A percentile compares a stretch with the other conserved stretches of the same genome.
Conservation (phyloP, 495 filamentous ascomycete genomes). For the Immersiella caudata region DNA sequence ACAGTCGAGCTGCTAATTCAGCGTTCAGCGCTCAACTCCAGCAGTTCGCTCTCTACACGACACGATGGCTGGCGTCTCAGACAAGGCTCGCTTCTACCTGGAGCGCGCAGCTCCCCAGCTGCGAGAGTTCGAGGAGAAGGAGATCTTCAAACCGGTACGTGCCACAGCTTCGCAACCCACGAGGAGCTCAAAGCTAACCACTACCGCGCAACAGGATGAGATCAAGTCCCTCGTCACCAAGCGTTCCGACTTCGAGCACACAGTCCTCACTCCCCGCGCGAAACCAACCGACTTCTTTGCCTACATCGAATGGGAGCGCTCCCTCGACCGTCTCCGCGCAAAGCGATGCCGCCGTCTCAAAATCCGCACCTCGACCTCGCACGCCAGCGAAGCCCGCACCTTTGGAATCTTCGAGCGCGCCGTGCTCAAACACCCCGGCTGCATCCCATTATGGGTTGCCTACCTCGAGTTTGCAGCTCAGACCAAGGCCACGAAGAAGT, state of each 20-base stretch:
- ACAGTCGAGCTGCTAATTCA: slow-evolving; percentile 5
- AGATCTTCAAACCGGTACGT: slow-evolving; percentile 77
- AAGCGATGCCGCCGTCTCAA: slow-evolving; percentile 81
- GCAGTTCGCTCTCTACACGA: slow-evolving; percentile 5
- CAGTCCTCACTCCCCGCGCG: slow-evolving; percentile 77
- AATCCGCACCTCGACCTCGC: slow-evolving; percentile 61
- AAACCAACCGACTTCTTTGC: slow-evolving; percentile 75
- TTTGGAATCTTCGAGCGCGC: slow-evolving; percentile 88
- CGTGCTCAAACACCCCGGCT: slow-evolving; percentile 82
- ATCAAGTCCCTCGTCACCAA: slow-evolving; percentile 84
- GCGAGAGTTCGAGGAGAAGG: slow-evolving; percentile 82
- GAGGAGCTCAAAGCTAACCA: neutral
- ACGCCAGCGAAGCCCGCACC: slow-evolving; percentile 76
- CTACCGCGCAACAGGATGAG: slow-evolving; percentile 62
- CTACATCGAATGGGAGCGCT: slow-evolving; percentile 90
- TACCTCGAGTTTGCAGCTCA: slow-evolving; percentile 81
- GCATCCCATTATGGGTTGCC: slow-evolving; percentile 84
- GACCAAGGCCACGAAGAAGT: slow-evolving; percentile 77
- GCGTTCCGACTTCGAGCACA: slow-evolving; percentile 91
- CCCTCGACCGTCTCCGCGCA: slow-evolving; percentile 76
- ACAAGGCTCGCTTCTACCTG: slow-evolving; percentile 93
- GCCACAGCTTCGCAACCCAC: neutral
- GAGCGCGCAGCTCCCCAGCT: slow-evolving; percentile 91
- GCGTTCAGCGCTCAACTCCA: slow-evolving; percentile 3
- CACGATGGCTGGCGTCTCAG: slow-evolving; percentile 76